Evolutionary conservation across 805 yeast genomes (phyloP), one percentile per base, ranked within the genome.

Genomic region (Teunomyces cretensis): DNA sequence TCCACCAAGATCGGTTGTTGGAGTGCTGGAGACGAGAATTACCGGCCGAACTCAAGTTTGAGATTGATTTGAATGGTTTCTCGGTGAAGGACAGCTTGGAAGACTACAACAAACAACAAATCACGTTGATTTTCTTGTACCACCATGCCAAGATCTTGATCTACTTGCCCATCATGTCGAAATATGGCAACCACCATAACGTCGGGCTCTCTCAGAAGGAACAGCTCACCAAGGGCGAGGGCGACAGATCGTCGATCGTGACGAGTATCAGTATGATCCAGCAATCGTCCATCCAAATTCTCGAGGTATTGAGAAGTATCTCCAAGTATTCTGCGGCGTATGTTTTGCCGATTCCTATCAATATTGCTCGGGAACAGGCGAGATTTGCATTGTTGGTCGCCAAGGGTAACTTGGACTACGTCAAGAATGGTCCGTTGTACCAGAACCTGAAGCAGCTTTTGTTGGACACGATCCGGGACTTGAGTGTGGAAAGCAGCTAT

Each of bases 1-100:
- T 64, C 9, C 56, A 55, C 15, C 58, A 58, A 32, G 96, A 90
- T 57, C 80, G 84, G 53, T 76, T 83, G 54, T 69, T 90, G 39
- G 96, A 89, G 53, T 68, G 78, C 40, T 90, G 97, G 97, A 72
- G 88, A 54, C 68, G 83, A 15, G 86, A 84, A 33, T 67, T 90
- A 33, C 88, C 95, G 1, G 32, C 62, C 0, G 74, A 75, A 32
- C 67, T 87, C 47, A 75, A 73, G 45, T 86, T 88, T 53, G 85
- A 84, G 31, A 65, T 84, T 26, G 88, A 83, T 49, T 76, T 75
- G 13, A 79, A 78, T 55, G 86, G 86, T 1, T 65, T 74, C 19
- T 61, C 77, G 12, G 61, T 68, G 43, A 65, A 58, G 39, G 58
- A 64, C 33, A 62, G 62, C 17, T 52, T 65, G 22, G 53, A 54